Conservation (phyloP, 306 rosid species). For the Vigna angularis region DNA sequence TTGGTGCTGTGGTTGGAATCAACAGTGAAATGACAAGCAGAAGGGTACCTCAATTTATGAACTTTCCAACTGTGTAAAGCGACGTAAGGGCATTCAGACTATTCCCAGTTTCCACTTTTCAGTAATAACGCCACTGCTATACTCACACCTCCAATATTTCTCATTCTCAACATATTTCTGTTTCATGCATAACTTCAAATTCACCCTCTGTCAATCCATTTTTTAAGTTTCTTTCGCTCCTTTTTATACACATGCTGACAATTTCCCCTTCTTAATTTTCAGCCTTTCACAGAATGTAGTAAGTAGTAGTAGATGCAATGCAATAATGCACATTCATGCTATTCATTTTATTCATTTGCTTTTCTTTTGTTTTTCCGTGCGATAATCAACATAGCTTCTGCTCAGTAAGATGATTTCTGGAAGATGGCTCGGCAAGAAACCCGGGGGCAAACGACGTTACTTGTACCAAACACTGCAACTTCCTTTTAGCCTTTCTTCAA, state of each 20-base stretch:
- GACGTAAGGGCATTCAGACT: conserved; percentile 26
- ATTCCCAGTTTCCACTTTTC: conserved; percentile 43
- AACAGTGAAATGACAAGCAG: conserved; percentile 42
- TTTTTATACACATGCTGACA: conserved; percentile 34
- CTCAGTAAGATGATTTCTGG: background rate
- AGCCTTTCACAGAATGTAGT: background rate
- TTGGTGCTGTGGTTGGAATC: conserved; percentile 36
- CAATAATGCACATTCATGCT: conserved; percentile 36
- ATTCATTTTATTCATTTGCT: conserved; percentile 10
- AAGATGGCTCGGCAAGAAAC: background rate
- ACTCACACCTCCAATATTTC: background rate
- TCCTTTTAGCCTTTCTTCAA: background rate
- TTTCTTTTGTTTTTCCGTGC: background rate
- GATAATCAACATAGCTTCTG: conserved; percentile 6
- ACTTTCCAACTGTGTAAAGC: conserved; percentile 46
- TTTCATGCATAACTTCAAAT: conserved; percentile 20
- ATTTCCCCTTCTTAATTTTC: background rate
- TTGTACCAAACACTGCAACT: conserved; percentile 12
- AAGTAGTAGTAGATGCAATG: conserved; percentile 3
- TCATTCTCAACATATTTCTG: background rate
- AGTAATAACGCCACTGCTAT: background rate
- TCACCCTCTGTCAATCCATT: conserved; percentile 28
- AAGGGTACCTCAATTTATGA: conserved; percentile 39
- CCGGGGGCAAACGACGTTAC: conserved; percentile 1
- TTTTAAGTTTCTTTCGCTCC: conserved; percentile 19